These are phyloP conservation scores for Claviceps pusilla DNA, from an alignment of 2,329 filamentous ascomycete genomes.

Conservation along the genomic window DNA sequence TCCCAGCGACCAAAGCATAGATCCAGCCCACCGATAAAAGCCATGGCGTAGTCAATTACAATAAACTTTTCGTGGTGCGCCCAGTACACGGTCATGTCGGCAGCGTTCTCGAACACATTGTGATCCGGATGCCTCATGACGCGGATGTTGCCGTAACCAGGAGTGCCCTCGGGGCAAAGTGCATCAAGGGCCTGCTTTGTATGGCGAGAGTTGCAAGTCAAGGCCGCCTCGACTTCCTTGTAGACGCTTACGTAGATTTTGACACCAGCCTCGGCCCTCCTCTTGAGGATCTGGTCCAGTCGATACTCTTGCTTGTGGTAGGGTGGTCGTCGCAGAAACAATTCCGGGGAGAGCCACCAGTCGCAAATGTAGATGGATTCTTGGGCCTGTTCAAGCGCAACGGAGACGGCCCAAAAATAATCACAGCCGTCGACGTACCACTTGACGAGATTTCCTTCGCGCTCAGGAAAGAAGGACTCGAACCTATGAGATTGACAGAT, in stretches of 20 bases:
- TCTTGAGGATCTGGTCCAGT: slow-evolving; percentile 73
- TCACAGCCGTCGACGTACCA: slow-evolving; percentile 96
- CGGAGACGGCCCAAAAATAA: slow-evolving; percentile 89
- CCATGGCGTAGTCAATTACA: slow-evolving; percentile 78
- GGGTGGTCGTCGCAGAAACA: slow-evolving; percentile 75
- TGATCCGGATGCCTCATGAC: slow-evolving; percentile 89
- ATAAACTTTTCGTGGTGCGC: slow-evolving; percentile 98
- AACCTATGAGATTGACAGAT: slow-evolving; percentile 67
- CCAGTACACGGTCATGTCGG: slow-evolving; percentile 96
- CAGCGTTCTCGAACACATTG: slow-evolving; percentile 83
- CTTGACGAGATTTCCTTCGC: slow-evolving; percentile 73
- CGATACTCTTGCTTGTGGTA: slow-evolving; percentile 73
- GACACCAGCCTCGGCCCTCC: slow-evolving; percentile 78
- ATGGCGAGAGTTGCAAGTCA: slow-evolving; percentile 86
- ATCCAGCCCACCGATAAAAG: slow-evolving; percentile 89
- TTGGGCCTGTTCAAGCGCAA: slow-evolving; percentile 74
- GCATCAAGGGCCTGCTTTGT: slow-evolving; percentile 74
- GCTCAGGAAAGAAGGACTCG: slow-evolving; percentile 78
- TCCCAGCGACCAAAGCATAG: slow-evolving; percentile 96
- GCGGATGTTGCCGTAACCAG: slow-evolving; percentile 75
- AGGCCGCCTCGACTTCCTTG: slow-evolving; percentile 64
- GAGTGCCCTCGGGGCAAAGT: slow-evolving; percentile 66
- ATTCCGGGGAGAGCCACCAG: slow-evolving; percentile 89
- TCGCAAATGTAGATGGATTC: slow-evolving; percentile 93
- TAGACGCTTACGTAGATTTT: slow-evolving; percentile 92